Evolutionary conservation across 345 rosid genomes (phyloP).

Genomic region (Eucalyptus regnans): DNA sequence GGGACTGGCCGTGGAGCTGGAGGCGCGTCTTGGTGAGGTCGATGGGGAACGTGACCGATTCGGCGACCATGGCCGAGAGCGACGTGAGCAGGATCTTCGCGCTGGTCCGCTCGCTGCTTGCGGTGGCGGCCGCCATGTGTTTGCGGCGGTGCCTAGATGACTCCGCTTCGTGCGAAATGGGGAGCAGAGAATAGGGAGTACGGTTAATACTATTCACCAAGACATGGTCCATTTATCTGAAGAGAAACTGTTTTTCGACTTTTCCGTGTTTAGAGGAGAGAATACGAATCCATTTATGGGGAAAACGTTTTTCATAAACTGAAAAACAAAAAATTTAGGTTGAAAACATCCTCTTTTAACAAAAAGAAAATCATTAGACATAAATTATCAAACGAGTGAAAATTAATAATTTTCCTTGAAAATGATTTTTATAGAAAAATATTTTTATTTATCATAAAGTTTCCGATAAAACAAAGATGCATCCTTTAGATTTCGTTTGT

Average conservation of each 20-base stretch:
- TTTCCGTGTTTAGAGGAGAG: not conserved
- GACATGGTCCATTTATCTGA: too few relatives aligned
- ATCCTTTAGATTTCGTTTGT: accelerated
- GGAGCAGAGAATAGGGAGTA: not conserved
- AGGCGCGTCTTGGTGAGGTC: conserved; percentile 82
- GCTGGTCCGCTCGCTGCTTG: conserved; percentile 1
- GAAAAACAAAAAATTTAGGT: not conserved
- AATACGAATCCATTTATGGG: not conserved
- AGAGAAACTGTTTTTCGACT: not conserved
- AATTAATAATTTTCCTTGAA: too few relatives aligned
- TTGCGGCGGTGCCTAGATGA: not conserved
- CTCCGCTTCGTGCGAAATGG: not conserved
- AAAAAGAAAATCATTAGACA: not conserved
- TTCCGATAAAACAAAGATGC: not conserved
- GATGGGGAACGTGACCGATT: conserved; percentile 70
- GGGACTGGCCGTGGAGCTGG: conserved; percentile 58
- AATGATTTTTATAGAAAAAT: not conserved
- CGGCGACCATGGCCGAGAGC: conserved; percentile 76
- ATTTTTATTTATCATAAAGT: not conserved
- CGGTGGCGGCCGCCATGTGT: not conserved
- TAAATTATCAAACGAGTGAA: not conserved
- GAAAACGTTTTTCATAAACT: not conserved
- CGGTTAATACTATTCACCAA: too few relatives aligned
- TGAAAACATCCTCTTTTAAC: not conserved
- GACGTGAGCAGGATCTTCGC: conserved; percentile 50